phyloP scores from a whole-genome alignment of 768 basidiomycete genomes.

The Termitomyces sp. region DNA sequence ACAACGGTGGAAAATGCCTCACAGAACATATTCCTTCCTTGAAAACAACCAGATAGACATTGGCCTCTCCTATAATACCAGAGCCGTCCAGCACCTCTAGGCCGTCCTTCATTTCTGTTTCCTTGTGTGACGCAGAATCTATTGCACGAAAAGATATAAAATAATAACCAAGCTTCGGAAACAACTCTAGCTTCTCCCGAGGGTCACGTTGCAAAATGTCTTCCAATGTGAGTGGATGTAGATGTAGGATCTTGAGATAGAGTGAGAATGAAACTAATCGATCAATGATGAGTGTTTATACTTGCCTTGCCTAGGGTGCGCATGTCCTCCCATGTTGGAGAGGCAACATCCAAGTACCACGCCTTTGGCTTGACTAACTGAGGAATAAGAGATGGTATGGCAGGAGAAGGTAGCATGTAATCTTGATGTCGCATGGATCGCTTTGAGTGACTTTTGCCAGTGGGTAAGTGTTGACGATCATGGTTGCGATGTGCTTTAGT shows the following conservation, averaged over 20 bases:
- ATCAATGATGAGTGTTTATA: background rate
- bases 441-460: slow-evolving; percentile 18
- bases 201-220: slow-evolving; percentile 91
- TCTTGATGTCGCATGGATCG: slow-evolving; percentile 14
- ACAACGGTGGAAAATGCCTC: slow-evolving; percentile 20
- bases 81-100: slow-evolving; percentile 16
- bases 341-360: slow-evolving; percentile 92
- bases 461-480: slow-evolving; percentile 17
- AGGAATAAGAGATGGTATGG: background rate
- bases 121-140: slow-evolving; percentile 50
- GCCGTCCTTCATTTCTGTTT: slow-evolving; percentile 24
- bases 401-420: slow-evolving; percentile 6
- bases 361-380: slow-evolving; percentile 39
- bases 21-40: slow-evolving; percentile 82
- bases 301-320: slow-evolving; percentile 77
- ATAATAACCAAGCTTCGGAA: slow-evolving; percentile 87
- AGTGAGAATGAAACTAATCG: background rate
- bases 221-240: slow-evolving; percentile 91
- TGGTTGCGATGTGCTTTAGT: slow-evolving; percentile 27
- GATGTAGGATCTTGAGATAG: slow-evolving; percentile 60
- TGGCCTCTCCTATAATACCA: slow-evolving; percentile 65
- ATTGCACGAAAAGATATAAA: slow-evolving; percentile 86
- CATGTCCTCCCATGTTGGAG: slow-evolving; percentile 87
- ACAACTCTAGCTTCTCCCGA: slow-evolving; percentile 87
- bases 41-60: slow-evolving; percentile 88